Conservation (phyloP, 2,329 filamentous ascomycete species). For the Arthrobotrys pseudoclavata region DNA sequence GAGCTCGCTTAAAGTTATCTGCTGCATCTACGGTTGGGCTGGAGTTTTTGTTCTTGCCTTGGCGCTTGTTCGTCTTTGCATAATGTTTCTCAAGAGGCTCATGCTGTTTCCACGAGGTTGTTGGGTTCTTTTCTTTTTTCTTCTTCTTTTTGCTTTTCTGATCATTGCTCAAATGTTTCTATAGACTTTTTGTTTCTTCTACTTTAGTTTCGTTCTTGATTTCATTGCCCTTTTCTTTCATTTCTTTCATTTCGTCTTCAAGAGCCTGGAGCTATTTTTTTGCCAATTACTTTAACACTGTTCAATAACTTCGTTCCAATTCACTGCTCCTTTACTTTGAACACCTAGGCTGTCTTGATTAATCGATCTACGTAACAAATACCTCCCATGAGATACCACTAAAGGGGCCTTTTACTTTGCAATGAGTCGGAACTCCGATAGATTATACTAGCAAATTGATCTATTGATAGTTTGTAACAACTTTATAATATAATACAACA, state of each 20-base stretch:
- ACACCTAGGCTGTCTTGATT: too few relatives aligned
- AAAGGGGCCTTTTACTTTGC: too few relatives aligned
- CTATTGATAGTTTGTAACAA: too few relatives aligned
- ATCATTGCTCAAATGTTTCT: not conserved
- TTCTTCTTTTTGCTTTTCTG: not conserved
- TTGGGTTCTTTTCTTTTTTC: not conserved
- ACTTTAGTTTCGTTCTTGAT: not conserved
- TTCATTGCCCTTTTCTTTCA: not conserved
- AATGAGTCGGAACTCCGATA: too few relatives aligned
- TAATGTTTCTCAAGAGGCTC: conserved; percentile 8
- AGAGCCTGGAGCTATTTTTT: conserved; percentile 1
- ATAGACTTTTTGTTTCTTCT: conserved; percentile 10
- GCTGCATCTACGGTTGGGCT: not conserved
- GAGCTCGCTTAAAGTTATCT: not conserved
- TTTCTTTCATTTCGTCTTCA: not conserved
- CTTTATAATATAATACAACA: too few relatives aligned
- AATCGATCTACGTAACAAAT: too few relatives aligned
- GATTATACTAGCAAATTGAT: too few relatives aligned
- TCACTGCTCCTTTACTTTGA: not conserved
- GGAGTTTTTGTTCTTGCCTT: not conserved
- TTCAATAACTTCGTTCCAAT: not conserved
- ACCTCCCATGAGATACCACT: too few relatives aligned
- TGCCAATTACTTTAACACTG: not conserved
- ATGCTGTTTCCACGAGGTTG: not conserved
- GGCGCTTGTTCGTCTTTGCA: conserved; percentile 9